phyloP scores from a whole-genome alignment of 306 rosid genomes.

The Dalbergia cochinchinensis region DNA sequence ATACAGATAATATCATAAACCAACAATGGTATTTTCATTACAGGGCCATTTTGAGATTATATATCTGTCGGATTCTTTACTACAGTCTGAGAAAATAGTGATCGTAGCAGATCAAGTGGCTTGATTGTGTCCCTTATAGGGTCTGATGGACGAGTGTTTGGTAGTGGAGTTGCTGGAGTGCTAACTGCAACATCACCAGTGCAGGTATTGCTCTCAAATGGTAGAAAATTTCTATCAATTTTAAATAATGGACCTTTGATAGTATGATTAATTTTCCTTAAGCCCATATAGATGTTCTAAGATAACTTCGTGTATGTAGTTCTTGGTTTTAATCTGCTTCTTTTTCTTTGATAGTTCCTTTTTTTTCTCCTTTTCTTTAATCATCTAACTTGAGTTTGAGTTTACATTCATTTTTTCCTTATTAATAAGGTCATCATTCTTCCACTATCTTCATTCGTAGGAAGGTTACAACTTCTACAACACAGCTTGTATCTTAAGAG shows the following conservation, averaged over 20 bases:
- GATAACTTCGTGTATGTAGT: not conserved
- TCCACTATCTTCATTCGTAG: too few relatives aligned
- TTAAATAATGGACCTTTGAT: not conserved
- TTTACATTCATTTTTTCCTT: too few relatives aligned
- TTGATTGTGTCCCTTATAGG: constrained; percentile 68
- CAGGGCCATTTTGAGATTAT: constrained; percentile 86
- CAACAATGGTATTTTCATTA: constrained; percentile 4
- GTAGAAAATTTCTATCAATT: constrained; percentile 23
- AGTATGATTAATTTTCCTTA: constrained; percentile 8
- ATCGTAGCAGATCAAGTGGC: constrained; percentile 53
- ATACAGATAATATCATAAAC: not conserved
- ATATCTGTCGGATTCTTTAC: constrained; percentile 65
- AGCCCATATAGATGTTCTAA: constrained; percentile 9
- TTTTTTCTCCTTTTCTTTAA: too few relatives aligned
- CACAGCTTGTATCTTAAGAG: too few relatives aligned
- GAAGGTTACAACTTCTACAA: too few relatives aligned
- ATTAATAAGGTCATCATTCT: too few relatives aligned
- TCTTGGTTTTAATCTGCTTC: too few relatives aligned
- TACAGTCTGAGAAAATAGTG: constrained; percentile 58
- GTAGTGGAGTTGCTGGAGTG: constrained; percentile 79
- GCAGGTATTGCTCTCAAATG: constrained; percentile 65
- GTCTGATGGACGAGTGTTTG: constrained; percentile 70
- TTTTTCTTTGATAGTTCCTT: too few relatives aligned
- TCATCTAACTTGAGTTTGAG: too few relatives aligned
- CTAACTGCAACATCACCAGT: constrained; percentile 74